Base-by-base conservation (phyloP, 768 basidiomycete species). In the Phaffia australis region DNA sequence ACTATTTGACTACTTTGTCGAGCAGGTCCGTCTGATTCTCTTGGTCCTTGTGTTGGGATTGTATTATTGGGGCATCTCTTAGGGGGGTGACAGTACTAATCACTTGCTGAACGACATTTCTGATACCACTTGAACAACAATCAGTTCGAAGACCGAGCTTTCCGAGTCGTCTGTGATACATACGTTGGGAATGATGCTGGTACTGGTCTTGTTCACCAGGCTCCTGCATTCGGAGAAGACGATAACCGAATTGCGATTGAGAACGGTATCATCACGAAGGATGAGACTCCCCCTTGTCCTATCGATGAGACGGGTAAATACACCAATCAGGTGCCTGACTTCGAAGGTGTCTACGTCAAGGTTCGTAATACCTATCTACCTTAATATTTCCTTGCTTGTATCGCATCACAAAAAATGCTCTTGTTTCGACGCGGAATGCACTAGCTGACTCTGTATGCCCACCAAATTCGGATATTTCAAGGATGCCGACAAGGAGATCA, bases 151-250 rank as follows among this genome's bases (percentile, higher is more conserved):
- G 90, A 92, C 75, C 84, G 83, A 71, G 94, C 90, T 0, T 98
- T 94, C 80, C 78, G 86, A 64, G 90, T 99, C 19, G 76, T 99
- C 18, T 81, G 83, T 25, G 95, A 99, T 73, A 86, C 85, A 0
- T 99, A 99, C 75, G 94, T 99, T 57, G 94, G 90, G 3, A 87
- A 86, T 71, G 82, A 84, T 19, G 88, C 91, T 68, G 95, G 95
- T 74, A 99, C 95, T 32, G 95, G 95, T 72, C 93, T 98, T 73
- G 95, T 99, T 35, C 95, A 99, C 76, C 95, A 99, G 78, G 91
- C 95, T 1, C 95, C 95, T 2, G 93, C 87, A 0, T 98, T 95
- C 73, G 95, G 95, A 79, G 94, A 98, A 75, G 95, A 99, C 72
- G 95, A 99, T 82, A 89, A 97, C 76, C 88, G 95, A 62, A 83